Base-by-base conservation (phyloP, 2,329 filamentous ascomycete species). In the Dothiorella sarmentorum region DNA sequence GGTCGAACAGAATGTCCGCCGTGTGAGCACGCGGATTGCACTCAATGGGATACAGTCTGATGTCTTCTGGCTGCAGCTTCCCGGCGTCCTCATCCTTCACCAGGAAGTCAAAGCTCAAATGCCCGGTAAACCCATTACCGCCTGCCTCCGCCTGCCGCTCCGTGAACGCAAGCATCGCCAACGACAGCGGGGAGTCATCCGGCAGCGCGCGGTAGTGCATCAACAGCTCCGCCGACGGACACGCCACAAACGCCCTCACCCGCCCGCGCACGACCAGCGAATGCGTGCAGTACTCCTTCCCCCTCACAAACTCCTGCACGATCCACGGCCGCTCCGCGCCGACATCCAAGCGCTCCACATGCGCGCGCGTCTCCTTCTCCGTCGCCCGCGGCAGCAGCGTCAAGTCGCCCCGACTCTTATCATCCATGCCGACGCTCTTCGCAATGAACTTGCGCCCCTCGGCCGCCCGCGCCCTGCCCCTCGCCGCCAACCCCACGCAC, bases 21-120 rank as follows among this genome's bases (percentile, higher is more conserved):
- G 87, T 90, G 64, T 90, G 86, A 0, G 83, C 84, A 13, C 87
- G 76, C 0, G 87, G 87, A 58, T 89, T 90, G 66, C 86, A 89
- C 67, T 89, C 86, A 59, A 90, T 89, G 0, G 86, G 85, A 62
- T 84, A 86, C 1, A 89, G 68, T 26, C 64, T 66, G 11, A 75
- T 65, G 63, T 71, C 63, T 13, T 66, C 57, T 31, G 67, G 61
- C 51, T 66, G 51, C 58, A 70, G 63, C 49, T 67, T 63, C 63
- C 63, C 51, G 44, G 61, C n/a, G 43, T 77, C 64, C n/a, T 72
- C 69, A 43, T 80, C 74, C 47, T 83, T 79, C 2, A 88, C 81
- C 63, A 91, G 74, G 62, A 92, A 87, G 68, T 90, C 85, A 56
- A 92, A 86, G 17, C 82, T 86, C 29, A 91, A 69, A 67, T 92